Evolutionary conservation across 441 rosid genomes (phyloP).

Genomic region (Pelargonium myrrhifolium): DNA sequence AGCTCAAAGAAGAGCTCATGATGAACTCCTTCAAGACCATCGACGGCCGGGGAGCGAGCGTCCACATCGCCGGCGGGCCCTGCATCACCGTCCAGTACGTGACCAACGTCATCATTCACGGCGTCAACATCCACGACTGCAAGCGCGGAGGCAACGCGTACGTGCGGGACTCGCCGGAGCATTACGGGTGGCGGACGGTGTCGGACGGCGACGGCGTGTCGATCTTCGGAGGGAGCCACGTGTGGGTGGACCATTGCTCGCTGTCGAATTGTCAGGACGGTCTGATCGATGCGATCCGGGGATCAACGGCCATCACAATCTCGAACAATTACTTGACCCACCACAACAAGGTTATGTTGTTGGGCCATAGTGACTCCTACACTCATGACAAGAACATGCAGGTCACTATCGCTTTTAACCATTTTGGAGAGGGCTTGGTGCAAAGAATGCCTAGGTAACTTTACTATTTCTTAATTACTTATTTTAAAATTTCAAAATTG

Average conservation of each 20-base stretch:
- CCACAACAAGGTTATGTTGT: constrained; percentile 88
- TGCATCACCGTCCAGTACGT: constrained; percentile 78
- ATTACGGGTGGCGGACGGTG: constrained; percentile 84
- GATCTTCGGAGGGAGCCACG: constrained; percentile 77
- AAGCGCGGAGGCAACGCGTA: constrained; percentile 81
- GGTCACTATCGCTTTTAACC: constrained; percentile 89
- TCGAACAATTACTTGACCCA: constrained; percentile 83
- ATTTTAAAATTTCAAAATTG: neutral
- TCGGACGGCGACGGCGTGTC: constrained; percentile 89
- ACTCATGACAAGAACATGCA: constrained; percentile 77
- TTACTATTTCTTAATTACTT: neutral
- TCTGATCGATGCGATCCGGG: constrained; percentile 90
- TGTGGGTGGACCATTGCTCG: constrained; percentile 90
- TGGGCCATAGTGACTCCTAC: constrained; percentile 87
- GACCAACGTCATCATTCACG: constrained; percentile 76
- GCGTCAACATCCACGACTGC: constrained; percentile 79
- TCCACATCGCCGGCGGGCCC: constrained; percentile 77
- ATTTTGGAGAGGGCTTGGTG: constrained; percentile 84
- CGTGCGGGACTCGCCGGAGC: constrained; percentile 77
- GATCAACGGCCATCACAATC: constrained; percentile 82
- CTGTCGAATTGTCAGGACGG: constrained; percentile 87
- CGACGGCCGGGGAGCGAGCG: constrained; percentile 77
- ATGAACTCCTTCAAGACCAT: constrained; percentile 86
- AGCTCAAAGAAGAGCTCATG: constrained; percentile 70
- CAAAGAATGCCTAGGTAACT: constrained; percentile 95